Evolutionary conservation across 805 yeast species (phyloP), one percentile per base, ranked within the genome.

Genomic region (Pichia insulana): DNA sequence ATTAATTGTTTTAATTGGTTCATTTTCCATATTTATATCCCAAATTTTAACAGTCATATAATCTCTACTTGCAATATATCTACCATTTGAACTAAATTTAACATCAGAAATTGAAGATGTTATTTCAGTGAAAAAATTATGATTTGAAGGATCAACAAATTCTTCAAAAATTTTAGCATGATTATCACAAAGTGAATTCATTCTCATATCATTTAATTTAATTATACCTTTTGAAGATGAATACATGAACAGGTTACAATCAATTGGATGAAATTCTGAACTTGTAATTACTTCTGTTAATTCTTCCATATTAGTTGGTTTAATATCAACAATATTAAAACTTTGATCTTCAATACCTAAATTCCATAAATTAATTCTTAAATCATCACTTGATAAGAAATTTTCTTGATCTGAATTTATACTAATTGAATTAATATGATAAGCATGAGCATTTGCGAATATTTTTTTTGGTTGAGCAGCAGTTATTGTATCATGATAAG

Each of bases 271-370:
- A 68, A 92, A 92, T 62, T 89, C 96, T 2, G 97, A 94, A 56
- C 89, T 76, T 15, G 99, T 92, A 50, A 92, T 90, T 40, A 92
- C 98, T 64, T 92, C 98, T 9, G 98, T 90, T 55, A 92, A 74
- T 66, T 92, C 99, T 68, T 92, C 99, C 98, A 92, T 94, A 64
- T 88, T 88, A 7, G 88, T 85, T 9, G 99, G 99, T 62, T 94
- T 88, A 57, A 92, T 92, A 65, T 92, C 98, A 45, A 92, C 97
- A 51, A 92, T 92, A 63, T 92, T 94, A 66, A 92, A 92, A 55
- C 89, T 78, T 67, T 90, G 96, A 64, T 90, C 96, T 17, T 96
- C 87, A 53, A 88, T 84, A 42, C 86, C 88, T 52, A 89, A 70
- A 63, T 90, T 89, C 99, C 99, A 92, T 50, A 92, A 68, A 63